Percentiles rank a stretch among this genome's conserved stretches.
Evolutionary conservation across 2,329 filamentous ascomycete species (phyloP).

Genomic region (Harringtonia lauricola): DNA sequence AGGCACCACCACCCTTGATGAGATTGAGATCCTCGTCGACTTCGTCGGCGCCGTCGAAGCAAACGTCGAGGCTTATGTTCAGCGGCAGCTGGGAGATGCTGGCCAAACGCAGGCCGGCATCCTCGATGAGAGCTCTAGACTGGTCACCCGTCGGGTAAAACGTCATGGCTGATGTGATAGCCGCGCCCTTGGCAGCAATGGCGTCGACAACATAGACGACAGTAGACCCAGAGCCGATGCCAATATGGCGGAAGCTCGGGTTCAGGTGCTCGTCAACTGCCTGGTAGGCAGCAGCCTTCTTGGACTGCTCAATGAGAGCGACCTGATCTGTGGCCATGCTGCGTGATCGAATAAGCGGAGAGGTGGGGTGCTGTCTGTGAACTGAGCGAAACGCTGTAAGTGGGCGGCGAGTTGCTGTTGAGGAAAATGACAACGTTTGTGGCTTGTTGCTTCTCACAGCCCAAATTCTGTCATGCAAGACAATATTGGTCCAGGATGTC

Average conservation of each 20-base stretch:
- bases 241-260: slow-evolving; percentile 51
- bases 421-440: no score
- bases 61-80: slow-evolving; percentile 63
- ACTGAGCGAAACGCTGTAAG: no score
- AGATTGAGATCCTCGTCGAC: slow-evolving; percentile 91
- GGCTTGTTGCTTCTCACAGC: no score
- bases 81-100: slow-evolving; percentile 61
- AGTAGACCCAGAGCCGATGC: slow-evolving; percentile 72
- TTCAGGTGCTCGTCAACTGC: slow-evolving; percentile 65
- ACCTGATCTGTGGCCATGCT: slow-evolving; percentile 7
- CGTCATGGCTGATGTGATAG: slow-evolving; percentile 52
- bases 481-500: no score
- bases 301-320: slow-evolving; percentile 55
- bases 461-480: no score
- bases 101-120: slow-evolving; percentile 65
- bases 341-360: not conserved
- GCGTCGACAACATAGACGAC: slow-evolving; percentile 80
- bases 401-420: not conserved
- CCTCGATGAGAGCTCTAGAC: slow-evolving; percentile 74
- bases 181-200: slow-evolving; percentile 50
- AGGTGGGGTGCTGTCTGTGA: no score
- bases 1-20: slow-evolving; percentile 97
- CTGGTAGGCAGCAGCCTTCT: slow-evolving; percentile 61
- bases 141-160: slow-evolving; percentile 93
- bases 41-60: slow-evolving; percentile 95